phyloP scores from a whole-genome alignment of 768 basidiomycete species.

The Podaxis mareebaensis region DNA sequence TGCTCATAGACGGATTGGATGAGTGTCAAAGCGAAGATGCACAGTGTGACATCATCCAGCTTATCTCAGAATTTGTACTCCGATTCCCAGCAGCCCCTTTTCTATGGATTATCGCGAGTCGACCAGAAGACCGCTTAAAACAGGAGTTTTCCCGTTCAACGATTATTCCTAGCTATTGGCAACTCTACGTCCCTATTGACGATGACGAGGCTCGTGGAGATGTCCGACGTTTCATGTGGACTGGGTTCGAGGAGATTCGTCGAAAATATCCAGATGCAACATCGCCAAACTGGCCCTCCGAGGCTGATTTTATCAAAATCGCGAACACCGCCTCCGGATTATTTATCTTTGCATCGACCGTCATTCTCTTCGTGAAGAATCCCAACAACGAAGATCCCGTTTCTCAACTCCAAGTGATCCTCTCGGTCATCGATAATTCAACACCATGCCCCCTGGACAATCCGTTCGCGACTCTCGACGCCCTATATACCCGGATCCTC shows the following conservation, averaged over 20 bases:
- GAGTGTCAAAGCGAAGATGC: slow-evolving; percentile 21
- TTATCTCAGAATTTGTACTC: slow-evolving; percentile 5
- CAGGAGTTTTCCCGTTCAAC: not conserved
- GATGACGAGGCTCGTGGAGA: not conserved
- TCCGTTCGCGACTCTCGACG: not conserved
- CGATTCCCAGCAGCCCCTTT: slow-evolving; percentile 14
- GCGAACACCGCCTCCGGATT: not conserved
- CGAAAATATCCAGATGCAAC: not conserved
- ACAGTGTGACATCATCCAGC: slow-evolving; percentile 19
- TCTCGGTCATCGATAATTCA: not conserved
- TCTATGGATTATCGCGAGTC: slow-evolving; percentile 26
- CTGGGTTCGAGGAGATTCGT: not conserved
- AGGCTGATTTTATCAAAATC: not conserved
- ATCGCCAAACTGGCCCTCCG: not conserved
- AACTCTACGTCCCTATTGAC: not conserved
- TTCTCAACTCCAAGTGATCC: not conserved
- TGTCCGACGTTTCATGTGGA: not conserved
- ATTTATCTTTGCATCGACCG: not conserved
- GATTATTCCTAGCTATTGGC: not conserved
- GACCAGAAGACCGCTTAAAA: slow-evolving; percentile 22
- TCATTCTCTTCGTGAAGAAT: not conserved
- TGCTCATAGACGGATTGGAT: slow-evolving; percentile 28
- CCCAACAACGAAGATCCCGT: not conserved
- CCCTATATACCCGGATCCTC: not conserved
- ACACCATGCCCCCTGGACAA: not conserved